Evolutionary conservation across 306 rosid species (phyloP).

Genomic region (Chamaecrista fasciculata): DNA sequence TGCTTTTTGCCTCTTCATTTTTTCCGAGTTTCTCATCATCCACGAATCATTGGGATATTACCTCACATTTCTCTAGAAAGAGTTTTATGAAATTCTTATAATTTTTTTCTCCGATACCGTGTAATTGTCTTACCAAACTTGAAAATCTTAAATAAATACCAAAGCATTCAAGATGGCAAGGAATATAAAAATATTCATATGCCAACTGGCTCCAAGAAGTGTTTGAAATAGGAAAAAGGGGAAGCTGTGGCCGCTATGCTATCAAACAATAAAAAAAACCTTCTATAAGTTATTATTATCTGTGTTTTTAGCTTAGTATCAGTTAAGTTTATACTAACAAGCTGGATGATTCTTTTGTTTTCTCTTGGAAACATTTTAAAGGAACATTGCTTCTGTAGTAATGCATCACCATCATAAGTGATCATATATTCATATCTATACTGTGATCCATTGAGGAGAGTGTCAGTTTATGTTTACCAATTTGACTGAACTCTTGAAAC

Average conservation of each 20-base stretch:
- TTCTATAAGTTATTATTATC: background rate
- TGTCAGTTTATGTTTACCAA: background rate
- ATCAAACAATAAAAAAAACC: conserved; percentile 4
- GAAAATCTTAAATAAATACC: background rate
- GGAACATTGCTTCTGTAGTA: background rate
- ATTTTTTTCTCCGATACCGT: background rate
- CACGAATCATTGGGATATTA: background rate
- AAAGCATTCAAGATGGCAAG: background rate
- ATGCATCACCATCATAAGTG: background rate
- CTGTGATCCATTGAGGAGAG: background rate
- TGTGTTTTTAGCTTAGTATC: background rate
- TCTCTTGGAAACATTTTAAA: background rate
- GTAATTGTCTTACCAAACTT: background rate
- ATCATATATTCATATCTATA: no score
- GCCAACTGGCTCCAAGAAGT: background rate
- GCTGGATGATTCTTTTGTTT: background rate
- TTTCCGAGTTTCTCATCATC: background rate
- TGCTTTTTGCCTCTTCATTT: background rate
- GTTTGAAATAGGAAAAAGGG: conserved; percentile 3
- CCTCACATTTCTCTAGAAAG: background rate
- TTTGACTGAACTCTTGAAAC: background rate
- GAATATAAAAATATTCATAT: background rate
- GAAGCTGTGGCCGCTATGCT: conserved; percentile 2
- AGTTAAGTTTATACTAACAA: background rate
- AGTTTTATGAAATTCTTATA: background rate